phyloP scores from a whole-genome alignment of 306 rosid species.

The Quercus cerris region DNA sequence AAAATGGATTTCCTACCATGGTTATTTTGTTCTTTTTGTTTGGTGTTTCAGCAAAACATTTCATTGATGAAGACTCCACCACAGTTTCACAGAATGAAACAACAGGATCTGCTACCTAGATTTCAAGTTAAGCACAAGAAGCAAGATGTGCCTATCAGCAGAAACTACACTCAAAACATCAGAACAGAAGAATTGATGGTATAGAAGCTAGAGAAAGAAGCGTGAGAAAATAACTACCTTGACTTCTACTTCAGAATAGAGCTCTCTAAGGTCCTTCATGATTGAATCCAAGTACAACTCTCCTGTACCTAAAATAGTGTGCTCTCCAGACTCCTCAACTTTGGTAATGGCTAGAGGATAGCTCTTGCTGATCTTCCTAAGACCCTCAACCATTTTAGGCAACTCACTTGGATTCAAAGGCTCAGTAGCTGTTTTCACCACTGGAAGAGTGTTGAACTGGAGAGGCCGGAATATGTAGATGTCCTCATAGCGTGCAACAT shows the following conservation, averaged over 20 bases:
- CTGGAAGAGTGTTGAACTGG: constrained; percentile 90
- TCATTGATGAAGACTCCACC: constrained; percentile 98
- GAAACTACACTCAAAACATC: constrained; percentile 6
- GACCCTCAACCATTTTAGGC: constrained; percentile 99
- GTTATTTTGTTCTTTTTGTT: constrained; percentile 99
- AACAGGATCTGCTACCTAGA: constrained; percentile 96
- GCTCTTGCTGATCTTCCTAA: constrained; percentile 97
- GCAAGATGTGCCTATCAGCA: constrained; percentile 19
- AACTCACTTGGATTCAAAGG: constrained; percentile 97
- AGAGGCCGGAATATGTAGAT: constrained; percentile 91
- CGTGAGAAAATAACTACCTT: constrained; percentile 46
- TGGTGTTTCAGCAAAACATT: constrained; percentile 97
- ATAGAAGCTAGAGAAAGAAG: background rate
- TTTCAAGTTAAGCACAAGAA: constrained; percentile 14
- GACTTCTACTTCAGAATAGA: constrained; percentile 97
- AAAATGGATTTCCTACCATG: constrained; percentile 53
- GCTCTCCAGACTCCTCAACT: constrained; percentile 99
- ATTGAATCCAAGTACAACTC: constrained; percentile 98
- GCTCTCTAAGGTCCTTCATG: constrained; percentile 98
- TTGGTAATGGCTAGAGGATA: constrained; percentile 96
- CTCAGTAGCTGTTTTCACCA: constrained; percentile 96
- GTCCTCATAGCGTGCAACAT: constrained; percentile 64
- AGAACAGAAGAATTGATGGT: background rate
- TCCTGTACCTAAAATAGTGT: constrained; percentile 93
- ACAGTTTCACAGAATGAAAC: constrained; percentile 98